Evolutionary conservation across 2,329 filamentous ascomycete genomes (phyloP).

Genomic region (Diaporthe nobilis): DNA sequence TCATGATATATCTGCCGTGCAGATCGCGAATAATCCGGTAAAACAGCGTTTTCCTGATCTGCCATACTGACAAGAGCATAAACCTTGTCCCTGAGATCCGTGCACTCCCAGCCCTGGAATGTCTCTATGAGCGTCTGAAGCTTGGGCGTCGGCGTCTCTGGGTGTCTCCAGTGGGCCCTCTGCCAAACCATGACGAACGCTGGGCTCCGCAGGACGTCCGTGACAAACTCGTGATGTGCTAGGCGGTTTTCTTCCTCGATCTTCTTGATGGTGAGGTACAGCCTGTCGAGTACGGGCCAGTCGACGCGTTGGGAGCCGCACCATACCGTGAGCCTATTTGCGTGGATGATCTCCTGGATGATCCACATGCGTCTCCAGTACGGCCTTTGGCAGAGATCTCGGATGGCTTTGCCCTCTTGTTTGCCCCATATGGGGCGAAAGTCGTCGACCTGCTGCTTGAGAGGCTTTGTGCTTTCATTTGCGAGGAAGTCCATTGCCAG

Average conservation of each 20-base stretch:
- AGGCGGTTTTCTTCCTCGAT: neutral
- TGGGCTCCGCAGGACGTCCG: neutral
- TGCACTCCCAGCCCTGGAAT: conserved; percentile 8
- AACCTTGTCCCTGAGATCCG: conserved; percentile 2
- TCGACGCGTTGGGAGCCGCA: neutral
- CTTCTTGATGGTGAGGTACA: neutral
- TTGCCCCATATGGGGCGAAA: neutral
- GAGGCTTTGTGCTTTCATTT: neutral
- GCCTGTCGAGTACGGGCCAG: neutral
- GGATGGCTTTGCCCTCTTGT: neutral
- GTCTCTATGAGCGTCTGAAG: conserved; percentile 16
- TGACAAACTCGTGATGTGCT: neutral
- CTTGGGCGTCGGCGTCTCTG: conserved; percentile 15
- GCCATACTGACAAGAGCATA: conserved; percentile 27
- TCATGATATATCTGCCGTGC: conserved; percentile 9
- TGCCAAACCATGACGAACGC: conserved; percentile 25
- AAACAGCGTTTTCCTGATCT: neutral
- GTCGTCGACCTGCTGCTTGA: neutral
- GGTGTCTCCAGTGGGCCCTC: conserved; percentile 20
- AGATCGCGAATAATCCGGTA: neutral
- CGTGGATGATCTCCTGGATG: conserved; percentile 28
- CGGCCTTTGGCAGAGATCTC: neutral
- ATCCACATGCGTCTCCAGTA: conserved; percentile 30
- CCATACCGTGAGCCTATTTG: conserved; percentile 12
- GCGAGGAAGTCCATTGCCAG: conserved; percentile 12